Percentiles rank a stretch among this genome's conserved stretches.
phyloP scores from a whole-genome alignment of 805 yeast genomes.

The Saccharomycopsis selenospora region DNA sequence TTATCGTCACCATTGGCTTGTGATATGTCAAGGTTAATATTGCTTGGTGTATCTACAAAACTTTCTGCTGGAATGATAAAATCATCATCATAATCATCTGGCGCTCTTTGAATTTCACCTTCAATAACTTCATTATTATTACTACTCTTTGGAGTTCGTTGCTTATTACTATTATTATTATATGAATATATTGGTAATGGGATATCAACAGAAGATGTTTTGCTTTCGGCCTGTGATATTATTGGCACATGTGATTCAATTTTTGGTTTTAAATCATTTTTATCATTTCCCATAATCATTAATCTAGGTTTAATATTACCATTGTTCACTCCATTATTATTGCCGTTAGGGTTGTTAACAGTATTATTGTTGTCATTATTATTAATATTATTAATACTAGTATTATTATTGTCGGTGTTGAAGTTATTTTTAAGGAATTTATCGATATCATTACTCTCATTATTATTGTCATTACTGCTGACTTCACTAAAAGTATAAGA shows the following conservation, averaged over 20 bases:
- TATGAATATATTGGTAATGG: too few species aligned
- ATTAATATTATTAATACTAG: neutral
- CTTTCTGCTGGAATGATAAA: constrained; percentile 10
- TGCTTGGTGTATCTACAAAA: constrained; percentile 3
- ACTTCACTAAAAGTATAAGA: too few species aligned
- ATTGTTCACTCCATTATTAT: too few species aligned
- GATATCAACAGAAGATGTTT: too few species aligned
- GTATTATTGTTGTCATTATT: too few species aligned
- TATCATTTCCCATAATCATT: constrained; percentile 10
- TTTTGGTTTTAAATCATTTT: neutral
- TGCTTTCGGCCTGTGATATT: too few species aligned
- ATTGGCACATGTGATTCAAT: too few species aligned
- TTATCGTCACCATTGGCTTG: neutral
- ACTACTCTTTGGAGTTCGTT: too few species aligned
- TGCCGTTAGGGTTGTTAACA: too few species aligned
- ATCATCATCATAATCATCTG: constrained; percentile 14
- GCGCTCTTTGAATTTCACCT: constrained; percentile 16
- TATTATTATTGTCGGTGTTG: neutral
- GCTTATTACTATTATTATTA: too few species aligned
- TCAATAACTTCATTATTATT: neutral
- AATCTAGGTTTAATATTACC: constrained; percentile 14
- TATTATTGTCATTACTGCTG: neutral
- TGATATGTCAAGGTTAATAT: neutral
- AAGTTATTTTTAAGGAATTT: too few species aligned
- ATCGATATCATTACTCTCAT: neutral